phyloP scores from a whole-genome alignment of 768 basidiomycete genomes.

The Fomitopsis pulvina region DNA sequence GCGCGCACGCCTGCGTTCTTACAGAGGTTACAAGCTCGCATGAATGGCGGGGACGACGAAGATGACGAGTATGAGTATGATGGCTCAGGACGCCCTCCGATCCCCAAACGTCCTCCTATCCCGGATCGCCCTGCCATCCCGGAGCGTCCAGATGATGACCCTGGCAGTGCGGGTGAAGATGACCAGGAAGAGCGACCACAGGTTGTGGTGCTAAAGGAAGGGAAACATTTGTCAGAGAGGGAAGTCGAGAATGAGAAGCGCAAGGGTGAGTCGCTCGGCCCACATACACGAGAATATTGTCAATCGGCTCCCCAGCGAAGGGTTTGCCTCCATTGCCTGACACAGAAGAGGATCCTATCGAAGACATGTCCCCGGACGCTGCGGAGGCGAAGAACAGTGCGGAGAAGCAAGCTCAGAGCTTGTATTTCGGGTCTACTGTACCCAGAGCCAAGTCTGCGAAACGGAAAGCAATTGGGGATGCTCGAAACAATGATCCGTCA shows the following conservation, averaged over 20 bases:
- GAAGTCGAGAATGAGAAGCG: conserved; percentile 76
- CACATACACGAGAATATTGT: background rate
- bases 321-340: conserved; percentile 52
- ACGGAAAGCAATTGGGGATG: conserved; percentile 27
- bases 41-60: conserved; percentile 47
- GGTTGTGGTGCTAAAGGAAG: conserved; percentile 82
- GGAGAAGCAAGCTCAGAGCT: conserved; percentile 13
- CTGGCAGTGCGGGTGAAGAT: conserved; percentile 64
- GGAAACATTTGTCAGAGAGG: conserved; percentile 75
- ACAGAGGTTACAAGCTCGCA: conserved; percentile 54
- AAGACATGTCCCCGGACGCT: background rate
- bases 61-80: conserved; percentile 54
- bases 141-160: conserved; percentile 57
- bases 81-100: conserved; percentile 66
- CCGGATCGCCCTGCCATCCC: conserved; percentile 75
- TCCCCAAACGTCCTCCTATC: conserved; percentile 48
- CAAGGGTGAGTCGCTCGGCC: conserved; percentile 45
- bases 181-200: conserved; percentile 75
- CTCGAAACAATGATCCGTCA: conserved; percentile 22
- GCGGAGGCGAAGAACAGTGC: background rate
- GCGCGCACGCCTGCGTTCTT: conserved; percentile 58
- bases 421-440: conserved; percentile 35
- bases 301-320: conserved; percentile 35
- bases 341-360: conserved; percentile 4
- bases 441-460: conserved; percentile 22